phyloP scores from a whole-genome alignment of 345 rosid genomes.

The Gossypium rotundifolium region DNA sequence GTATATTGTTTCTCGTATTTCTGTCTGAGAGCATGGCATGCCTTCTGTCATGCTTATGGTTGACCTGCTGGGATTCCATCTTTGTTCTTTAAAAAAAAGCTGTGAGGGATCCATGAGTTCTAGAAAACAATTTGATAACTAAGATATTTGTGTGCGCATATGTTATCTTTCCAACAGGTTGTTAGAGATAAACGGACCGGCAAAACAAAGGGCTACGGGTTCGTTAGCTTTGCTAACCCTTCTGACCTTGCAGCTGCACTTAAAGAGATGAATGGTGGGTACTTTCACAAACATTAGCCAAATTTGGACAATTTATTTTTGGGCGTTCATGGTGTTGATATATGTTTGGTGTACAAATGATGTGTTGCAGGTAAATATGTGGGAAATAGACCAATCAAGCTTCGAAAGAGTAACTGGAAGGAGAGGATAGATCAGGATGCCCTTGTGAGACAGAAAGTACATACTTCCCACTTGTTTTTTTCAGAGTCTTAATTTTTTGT shows the following conservation, averaged over 20 bases:
- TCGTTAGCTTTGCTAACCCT: conserved; percentile 88
- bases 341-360: background rate
- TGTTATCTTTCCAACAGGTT: conserved; percentile 41
- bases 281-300: background rate
- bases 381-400: conserved; percentile 90
- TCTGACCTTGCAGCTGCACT: conserved; percentile 85
- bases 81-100: background rate
- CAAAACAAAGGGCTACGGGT: conserved; percentile 97
- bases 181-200: conserved; percentile 95
- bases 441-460: conserved; percentile 66
- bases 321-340: background rate
- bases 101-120: background rate
- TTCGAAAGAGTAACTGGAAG: conserved; percentile 96
- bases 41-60: background rate
- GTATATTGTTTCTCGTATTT: background rate
- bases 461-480: background rate
- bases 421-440: conserved; percentile 81
- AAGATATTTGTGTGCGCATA: background rate
- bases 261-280: conserved; percentile 90
- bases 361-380: conserved; percentile 79
- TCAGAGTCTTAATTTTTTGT: background rate
- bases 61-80: background rate
- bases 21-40: background rate
- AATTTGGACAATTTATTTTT: background rate
- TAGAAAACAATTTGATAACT: background rate